Conservation (phyloP, 768 basidiomycete genomes). For the Dioszegia aurantiaca region DNA sequence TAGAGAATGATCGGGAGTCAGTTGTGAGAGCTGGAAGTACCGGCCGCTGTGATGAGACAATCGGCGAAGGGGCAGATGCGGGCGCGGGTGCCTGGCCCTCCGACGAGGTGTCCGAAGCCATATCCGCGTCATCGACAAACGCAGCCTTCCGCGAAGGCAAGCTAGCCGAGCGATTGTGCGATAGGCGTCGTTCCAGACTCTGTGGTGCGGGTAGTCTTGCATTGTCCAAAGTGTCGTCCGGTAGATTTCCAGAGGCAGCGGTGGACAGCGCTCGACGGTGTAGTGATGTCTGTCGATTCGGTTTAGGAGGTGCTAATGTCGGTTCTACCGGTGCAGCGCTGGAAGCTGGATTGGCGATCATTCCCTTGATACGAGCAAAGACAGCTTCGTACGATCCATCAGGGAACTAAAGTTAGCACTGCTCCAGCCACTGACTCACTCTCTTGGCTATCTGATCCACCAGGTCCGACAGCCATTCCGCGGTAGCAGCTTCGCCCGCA, state of each 20-base stretch:
- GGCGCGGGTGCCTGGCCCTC: neutral
- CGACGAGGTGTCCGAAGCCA: constrained; percentile 15
- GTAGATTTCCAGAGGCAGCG: constrained; percentile 12
- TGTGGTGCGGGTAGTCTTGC: constrained; percentile 13
- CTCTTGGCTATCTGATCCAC: constrained; percentile 39
- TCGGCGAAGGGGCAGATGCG: neutral
- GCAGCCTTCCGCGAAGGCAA: constrained; percentile 29
- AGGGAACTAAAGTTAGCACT: constrained; percentile 32
- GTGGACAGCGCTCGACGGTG: constrained; percentile 32
- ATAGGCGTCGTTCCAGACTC: constrained; percentile 6
- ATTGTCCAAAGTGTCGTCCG: constrained; percentile 1
- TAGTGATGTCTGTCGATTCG: constrained; percentile 20
- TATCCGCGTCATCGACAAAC: constrained; percentile 17
- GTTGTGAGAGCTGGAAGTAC: constrained; percentile 5
- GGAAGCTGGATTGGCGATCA: constrained; percentile 9
- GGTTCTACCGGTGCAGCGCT: neutral
- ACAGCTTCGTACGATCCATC: constrained; percentile 42
- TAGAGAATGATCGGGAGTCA: neutral
- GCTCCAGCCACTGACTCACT: constrained; percentile 20
- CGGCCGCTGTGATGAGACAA: neutral
- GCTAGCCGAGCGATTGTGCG: constrained; percentile 34
- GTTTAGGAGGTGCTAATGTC: constrained; percentile 8
- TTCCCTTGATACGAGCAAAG: constrained; percentile 26
- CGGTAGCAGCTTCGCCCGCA: constrained; percentile 17
- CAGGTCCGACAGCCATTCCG: constrained; percentile 23